Base-by-base conservation (phyloP, 1,284 basidiomycete genomes). In the Wolfiporia cocos region DNA sequence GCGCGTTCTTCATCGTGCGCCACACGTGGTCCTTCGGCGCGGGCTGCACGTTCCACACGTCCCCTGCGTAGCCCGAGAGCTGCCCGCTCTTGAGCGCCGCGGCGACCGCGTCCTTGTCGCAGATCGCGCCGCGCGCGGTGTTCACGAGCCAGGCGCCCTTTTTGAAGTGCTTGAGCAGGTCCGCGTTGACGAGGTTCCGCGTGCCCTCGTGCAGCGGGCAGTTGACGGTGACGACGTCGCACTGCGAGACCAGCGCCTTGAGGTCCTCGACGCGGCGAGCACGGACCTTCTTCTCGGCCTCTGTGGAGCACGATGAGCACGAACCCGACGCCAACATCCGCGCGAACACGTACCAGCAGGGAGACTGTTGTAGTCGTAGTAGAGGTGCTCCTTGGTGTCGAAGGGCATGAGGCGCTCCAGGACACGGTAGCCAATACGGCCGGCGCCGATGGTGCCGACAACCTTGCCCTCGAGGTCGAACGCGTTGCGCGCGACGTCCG, bases 111-210 rank as follows among this genome's bases (percentile, higher is more conserved):
- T 90, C 75, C 50, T 82, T 81, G 67, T 92, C 84, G 63, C 85
- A 90, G 58, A 97, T 93, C 39, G 93, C 93, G 35, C 93, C 93
- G 55, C 92, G 89, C 33, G 92, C 92, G 23, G 92, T 94, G 77
- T 95, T 94, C 61, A 95, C 81, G 53, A 94, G 76, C 86, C 87
- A 93, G n/a, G 86, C 75, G 37, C 82, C 82, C 58, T 87, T 86
- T 78, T 97, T 96, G 78, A 96, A 89, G 70, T 89, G 85, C 59
- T 77, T 76, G 54, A 98, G 72, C 39, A 90, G 79, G 30, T 93
- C 88, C 33, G 77, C 75, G 70, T 92, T 89, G 57, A 93, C 72
- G 24, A 93, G 76, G 18, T 85, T 87, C 36, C 71, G 70, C 29
- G 92, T 95, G 31, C 83, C 82, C 61, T 93, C 91, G 72, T 95